A percentile compares a stretch with the other conserved stretches of the same genome.
phyloP scores from a whole-genome alignment of 1,139 yeast species.

The Candida mesenterica region DNA sequence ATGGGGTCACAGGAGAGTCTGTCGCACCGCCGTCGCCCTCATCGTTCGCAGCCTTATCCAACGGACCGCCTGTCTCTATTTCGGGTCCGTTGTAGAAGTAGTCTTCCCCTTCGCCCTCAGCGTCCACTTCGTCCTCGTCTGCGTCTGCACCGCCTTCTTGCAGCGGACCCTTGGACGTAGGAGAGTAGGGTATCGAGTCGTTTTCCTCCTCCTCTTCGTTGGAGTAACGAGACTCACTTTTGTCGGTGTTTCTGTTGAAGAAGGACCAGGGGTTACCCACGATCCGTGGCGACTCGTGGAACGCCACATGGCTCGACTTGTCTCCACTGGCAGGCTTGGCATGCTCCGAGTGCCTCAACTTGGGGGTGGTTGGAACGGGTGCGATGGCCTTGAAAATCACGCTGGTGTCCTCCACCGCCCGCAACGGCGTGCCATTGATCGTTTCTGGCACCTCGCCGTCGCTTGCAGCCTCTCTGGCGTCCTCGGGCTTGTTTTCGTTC shows the following conservation, averaged over 20 bases:
- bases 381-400: conserved; percentile 16
- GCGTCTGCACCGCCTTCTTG: conserved; percentile 7
- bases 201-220: conserved; percentile 26
- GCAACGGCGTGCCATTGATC: conserved; percentile 7
- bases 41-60: too few species aligned
- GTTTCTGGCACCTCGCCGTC: not conserved
- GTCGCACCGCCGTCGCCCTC: not conserved
- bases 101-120: not conserved
- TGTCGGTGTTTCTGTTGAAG: conserved; percentile 23
- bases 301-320: not conserved
- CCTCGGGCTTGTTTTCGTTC: not conserved
- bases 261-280: conserved; percentile 32
- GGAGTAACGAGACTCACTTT: conserved; percentile 25
- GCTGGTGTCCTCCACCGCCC: conserved; percentile 15
- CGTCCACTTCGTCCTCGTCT: conserved; percentile 3
- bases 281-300: conserved; percentile 19
- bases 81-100: not conserved
- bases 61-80: not conserved
- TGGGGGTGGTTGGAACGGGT: conserved; percentile 8
- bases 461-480: conserved; percentile 2
- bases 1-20: not conserved
- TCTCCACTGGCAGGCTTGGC: conserved; percentile 2
- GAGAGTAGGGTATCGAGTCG: conserved; percentile 13
- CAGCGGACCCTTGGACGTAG: conserved; percentile 4
- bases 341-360: conserved; percentile 3